Percentiles rank a stretch among this genome's conserved stretches.
These are phyloP conservation scores for Pichia sp. DNA, from an alignment of 1,139 yeast genomes.

Conservation along the genomic window DNA sequence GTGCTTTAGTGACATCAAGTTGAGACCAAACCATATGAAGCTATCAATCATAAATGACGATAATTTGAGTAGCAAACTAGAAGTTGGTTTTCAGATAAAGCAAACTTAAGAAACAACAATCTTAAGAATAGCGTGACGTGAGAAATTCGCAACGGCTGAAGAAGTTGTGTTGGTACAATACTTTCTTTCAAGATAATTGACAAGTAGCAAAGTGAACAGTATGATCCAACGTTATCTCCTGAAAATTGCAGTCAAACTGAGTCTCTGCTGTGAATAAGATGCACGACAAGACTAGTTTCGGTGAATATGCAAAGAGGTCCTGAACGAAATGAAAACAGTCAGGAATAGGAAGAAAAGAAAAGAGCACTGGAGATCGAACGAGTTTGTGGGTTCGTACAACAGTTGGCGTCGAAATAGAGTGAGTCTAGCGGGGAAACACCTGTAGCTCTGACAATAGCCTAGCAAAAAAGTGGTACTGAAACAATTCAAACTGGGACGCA, in stretches of 20 bases:
- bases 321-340: not conserved
- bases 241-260: too few species aligned
- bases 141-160: not conserved
- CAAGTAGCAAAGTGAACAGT: slow-evolving; percentile 1
- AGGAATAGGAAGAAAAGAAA: not conserved
- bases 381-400: not conserved
- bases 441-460: not conserved
- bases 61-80: not conserved
- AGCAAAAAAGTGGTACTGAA: not conserved
- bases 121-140: not conserved
- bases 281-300: too few species aligned
- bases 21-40: slow-evolving; percentile 34
- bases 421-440: not conserved
- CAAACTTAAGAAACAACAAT: not conserved
- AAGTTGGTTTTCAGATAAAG: not conserved
- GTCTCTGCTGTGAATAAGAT: too few species aligned
- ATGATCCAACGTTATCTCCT: not conserved
- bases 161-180: not conserved
- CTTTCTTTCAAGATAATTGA: not conserved
- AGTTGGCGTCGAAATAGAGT: not conserved
- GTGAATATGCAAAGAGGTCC: too few species aligned
- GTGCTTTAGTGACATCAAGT: slow-evolving; percentile 44
- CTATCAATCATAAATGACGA: not conserved
- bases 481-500: not conserved
- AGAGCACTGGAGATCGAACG: not conserved